Conservation (phyloP, 371 early-diverging fungal species). For the Syncephalis plumigaleata region DNA sequence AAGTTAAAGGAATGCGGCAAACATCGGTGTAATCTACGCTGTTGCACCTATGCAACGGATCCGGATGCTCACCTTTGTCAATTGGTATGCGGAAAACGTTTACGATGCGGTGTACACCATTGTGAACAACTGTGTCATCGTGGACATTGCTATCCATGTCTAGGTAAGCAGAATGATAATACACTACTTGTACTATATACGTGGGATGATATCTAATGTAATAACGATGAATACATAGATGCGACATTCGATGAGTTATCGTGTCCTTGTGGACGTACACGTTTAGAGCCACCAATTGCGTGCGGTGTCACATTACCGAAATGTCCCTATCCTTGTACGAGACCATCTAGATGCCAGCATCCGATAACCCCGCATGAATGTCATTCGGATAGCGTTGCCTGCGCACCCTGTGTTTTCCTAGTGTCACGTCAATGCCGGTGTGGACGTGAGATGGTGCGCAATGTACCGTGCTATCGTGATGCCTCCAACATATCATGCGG, state of each 20-base stretch:
- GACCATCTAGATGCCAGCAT: conserved; percentile 51
- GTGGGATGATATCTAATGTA: no score
- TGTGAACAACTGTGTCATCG: conserved; percentile 54
- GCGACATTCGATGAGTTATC: conserved; percentile 46
- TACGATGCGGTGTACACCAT: conserved; percentile 44
- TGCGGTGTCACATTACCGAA: conserved; percentile 50
- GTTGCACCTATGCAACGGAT: conserved; percentile 32
- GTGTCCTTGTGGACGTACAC: conserved; percentile 58
- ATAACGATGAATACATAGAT: no score
- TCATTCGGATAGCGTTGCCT: conserved; percentile 48
- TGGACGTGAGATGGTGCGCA: conserved; percentile 42
- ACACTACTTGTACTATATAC: neutral
- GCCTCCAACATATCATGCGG: conserved; percentile 24
- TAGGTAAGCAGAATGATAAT: conserved; percentile 14
- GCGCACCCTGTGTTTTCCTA: conserved; percentile 56
- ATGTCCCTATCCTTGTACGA: conserved; percentile 44
- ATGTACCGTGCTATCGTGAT: conserved; percentile 44
- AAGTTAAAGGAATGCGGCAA: conserved; percentile 41
- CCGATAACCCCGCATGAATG: conserved; percentile 46
- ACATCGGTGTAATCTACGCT: conserved; percentile 32
- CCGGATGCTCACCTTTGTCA: conserved; percentile 36
- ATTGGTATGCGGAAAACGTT: conserved; percentile 32
- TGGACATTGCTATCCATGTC: conserved; percentile 50
- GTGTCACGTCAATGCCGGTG: conserved; percentile 49
- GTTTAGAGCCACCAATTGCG: conserved; percentile 48